Base-by-base conservation (phyloP, 441 rosid species). In the Omphalea diandra region DNA sequence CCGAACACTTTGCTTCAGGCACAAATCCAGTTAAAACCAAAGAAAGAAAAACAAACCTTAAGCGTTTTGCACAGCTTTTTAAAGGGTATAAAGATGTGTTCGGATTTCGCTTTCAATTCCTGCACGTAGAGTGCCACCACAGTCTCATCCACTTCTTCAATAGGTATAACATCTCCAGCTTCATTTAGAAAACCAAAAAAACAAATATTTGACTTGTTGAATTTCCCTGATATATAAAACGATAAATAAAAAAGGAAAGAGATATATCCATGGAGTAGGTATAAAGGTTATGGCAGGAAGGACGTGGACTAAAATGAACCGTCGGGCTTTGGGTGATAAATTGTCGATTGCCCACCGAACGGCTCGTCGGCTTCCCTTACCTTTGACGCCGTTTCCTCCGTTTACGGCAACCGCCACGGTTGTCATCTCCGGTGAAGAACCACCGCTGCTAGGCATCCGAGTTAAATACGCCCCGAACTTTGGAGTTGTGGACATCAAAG, bases 331-430 rank as follows among this genome's bases (percentile, higher is more conserved):
- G 3, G 82, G 81, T 66, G 76, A 52, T 46, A 88, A 82, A 67
- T 87, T 84, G 76, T 91, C 86, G 12, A 75, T 81, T 2, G 91
- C 96, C 98, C 95, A 94, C n/a, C 82, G 81, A 76, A 88, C 85
- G 26, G 97, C 97, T 2, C 97, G 93, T 24, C 83, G 78, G 81
- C 94, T 91, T 71, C 90, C 91, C 32, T 66, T 83, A n/a, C 97
- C 94, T 26, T 88, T 79, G 60, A 78, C 78, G 66, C 86, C 87
- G 50, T 82, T 81, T 52, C 77, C 80, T 66, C 82, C 90, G 57
- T 87, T 91, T 26, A 94, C 90, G 55, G 95, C 95, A 49, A 91
- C 85, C 29, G 88, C 97, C 63, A 87, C 88, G 10, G 83, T 71
- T 24, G 69, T 57, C 87, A 76, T 67, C 43, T 55, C 63, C 33